Conservation (phyloP, 2,329 filamentous ascomycete genomes). For the Aureobasidium mangrovei region DNA sequence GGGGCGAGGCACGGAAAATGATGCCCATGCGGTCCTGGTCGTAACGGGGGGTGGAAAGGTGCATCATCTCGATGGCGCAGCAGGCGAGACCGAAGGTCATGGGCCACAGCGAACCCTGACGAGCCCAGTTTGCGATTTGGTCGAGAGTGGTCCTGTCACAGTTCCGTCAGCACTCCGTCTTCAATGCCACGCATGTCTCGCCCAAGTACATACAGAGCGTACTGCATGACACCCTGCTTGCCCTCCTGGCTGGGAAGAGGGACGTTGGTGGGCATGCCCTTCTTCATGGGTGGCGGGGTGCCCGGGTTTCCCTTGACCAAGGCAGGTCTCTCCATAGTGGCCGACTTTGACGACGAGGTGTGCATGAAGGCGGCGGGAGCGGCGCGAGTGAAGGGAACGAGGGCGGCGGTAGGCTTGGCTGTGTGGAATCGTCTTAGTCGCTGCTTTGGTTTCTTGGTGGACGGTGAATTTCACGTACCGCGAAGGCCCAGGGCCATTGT, state of each 20-base stretch:
- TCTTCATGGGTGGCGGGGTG: constrained; percentile 43
- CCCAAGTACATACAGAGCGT: constrained; percentile 61
- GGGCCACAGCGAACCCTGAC: constrained; percentile 78
- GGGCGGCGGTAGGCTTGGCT: constrained; percentile 58
- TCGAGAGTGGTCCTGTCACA: constrained; percentile 63
- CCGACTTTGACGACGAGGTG: constrained; percentile 55
- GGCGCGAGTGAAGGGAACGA: constrained; percentile 53
- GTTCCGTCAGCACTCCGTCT: constrained; percentile 17
- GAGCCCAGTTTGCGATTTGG: constrained; percentile 72
- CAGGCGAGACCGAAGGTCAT: constrained; percentile 84
- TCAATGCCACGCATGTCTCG: not conserved
- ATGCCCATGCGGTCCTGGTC: constrained; percentile 83
- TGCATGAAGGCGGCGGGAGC: constrained; percentile 54
- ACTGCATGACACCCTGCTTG: constrained; percentile 74
- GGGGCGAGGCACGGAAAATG: constrained; percentile 80
- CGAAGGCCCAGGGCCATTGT: constrained; percentile 47
- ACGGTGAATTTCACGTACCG: constrained; percentile 33
- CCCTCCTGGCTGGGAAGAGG: constrained; percentile 68
- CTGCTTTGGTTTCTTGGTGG: not conserved
- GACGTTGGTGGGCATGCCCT: constrained; percentile 55
- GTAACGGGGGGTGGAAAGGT: constrained; percentile 77
- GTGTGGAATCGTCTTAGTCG: constrained; percentile 15
- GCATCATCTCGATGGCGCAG: constrained; percentile 91
- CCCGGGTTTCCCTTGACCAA: constrained; percentile 47
- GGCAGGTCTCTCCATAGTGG: constrained; percentile 44